Conservation (phyloP, 1,284 basidiomycete genomes). For the Apiotrichum montevideense region DNA sequence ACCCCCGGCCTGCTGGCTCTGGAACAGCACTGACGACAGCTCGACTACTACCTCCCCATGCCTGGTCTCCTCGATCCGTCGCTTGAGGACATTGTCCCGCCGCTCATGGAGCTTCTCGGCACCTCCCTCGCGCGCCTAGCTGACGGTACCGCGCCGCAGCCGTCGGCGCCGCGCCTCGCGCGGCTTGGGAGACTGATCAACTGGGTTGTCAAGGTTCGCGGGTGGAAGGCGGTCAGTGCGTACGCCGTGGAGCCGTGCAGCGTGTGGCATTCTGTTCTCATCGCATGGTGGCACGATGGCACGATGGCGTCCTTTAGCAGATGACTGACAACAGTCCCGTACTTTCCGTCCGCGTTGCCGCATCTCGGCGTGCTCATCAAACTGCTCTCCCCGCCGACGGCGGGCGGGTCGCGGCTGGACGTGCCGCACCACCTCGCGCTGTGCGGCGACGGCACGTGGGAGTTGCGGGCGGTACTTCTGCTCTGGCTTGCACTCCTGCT, state of each 20-base stretch:
- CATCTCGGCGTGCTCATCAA: constrained; percentile 71
- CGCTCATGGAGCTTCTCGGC: constrained; percentile 65
- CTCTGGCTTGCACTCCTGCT: constrained; percentile 91
- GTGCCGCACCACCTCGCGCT: constrained; percentile 42
- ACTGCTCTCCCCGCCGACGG: constrained; percentile 55
- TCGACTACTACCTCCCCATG: constrained; percentile 88
- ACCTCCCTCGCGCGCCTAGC: constrained; percentile 50
- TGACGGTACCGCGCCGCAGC: constrained; percentile 22
- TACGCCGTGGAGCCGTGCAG: constrained; percentile 20
- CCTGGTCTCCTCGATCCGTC: constrained; percentile 92
- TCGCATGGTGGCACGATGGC: too few relatives aligned
- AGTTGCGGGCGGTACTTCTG: constrained; percentile 73
- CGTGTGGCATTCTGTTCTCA: too few relatives aligned
- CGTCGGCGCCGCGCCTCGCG: constrained; percentile 48
- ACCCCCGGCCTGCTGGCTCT: too few relatives aligned
- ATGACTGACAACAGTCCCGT: constrained; percentile 58
- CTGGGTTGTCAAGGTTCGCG: constrained; percentile 78
- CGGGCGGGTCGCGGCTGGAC: not conserved
- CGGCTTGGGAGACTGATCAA: constrained; percentile 66
- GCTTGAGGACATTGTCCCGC: constrained; percentile 73
- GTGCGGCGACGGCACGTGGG: constrained; percentile 55
- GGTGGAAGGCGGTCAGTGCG: constrained; percentile 87
- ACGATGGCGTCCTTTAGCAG: not conserved
- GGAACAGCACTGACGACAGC: constrained; percentile 50
- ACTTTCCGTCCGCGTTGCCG: constrained; percentile 81